Evolutionary conservation across 1,284 basidiomycete genomes (phyloP).

Genomic region (Cutaneotrichosporon sp.): DNA sequence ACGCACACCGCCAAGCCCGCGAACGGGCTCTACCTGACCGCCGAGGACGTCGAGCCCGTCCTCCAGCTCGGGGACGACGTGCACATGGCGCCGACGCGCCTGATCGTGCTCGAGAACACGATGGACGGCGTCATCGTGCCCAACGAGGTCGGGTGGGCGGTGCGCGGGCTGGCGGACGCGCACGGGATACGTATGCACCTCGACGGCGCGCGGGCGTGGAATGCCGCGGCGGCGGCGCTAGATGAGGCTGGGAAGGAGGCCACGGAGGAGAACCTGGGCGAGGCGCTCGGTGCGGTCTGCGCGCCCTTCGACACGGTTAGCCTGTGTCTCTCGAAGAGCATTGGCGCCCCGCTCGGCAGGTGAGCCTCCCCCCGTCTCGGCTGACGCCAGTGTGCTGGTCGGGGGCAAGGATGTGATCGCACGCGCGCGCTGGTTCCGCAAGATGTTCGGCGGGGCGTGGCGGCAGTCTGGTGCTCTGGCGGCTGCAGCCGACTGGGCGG

Average conservation of each 20-base stretch:
- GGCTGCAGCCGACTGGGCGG: conserved; percentile 79
- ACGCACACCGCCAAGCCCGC: conserved; percentile 54
- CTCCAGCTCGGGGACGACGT: conserved; percentile 70
- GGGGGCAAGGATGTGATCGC: conserved; percentile 76
- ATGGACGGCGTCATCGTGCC: conserved; percentile 89
- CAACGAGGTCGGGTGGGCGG: conserved; percentile 81
- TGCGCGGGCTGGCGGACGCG: conserved; percentile 73
- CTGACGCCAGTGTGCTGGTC: conserved; percentile 63
- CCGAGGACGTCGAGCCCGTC: conserved; percentile 72
- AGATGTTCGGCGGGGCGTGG: conserved; percentile 94
- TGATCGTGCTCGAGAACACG: conserved; percentile 89
- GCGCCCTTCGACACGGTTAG: conserved; percentile 92
- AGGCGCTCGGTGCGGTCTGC: conserved; percentile 69
- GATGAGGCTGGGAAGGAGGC: conserved; percentile 59
- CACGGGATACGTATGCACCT: conserved; percentile 79
- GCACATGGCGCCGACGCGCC: conserved; percentile 75
- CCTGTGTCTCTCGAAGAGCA: conserved; percentile 93
- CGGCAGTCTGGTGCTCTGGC: conserved; percentile 85
- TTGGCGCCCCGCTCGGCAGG: conserved; percentile 90
- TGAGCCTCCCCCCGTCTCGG: conserved; percentile 13
- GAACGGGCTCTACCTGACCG: conserved; percentile 67
- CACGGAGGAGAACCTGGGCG: conserved; percentile 53
- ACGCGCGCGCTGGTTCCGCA: conserved; percentile 81
- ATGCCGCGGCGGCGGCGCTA: conserved; percentile 73
- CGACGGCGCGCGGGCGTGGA: conserved; percentile 92